These are phyloP conservation scores for Trametes elegans DNA, from an alignment of 768 basidiomycete species.

Conservation along the genomic window DNA sequence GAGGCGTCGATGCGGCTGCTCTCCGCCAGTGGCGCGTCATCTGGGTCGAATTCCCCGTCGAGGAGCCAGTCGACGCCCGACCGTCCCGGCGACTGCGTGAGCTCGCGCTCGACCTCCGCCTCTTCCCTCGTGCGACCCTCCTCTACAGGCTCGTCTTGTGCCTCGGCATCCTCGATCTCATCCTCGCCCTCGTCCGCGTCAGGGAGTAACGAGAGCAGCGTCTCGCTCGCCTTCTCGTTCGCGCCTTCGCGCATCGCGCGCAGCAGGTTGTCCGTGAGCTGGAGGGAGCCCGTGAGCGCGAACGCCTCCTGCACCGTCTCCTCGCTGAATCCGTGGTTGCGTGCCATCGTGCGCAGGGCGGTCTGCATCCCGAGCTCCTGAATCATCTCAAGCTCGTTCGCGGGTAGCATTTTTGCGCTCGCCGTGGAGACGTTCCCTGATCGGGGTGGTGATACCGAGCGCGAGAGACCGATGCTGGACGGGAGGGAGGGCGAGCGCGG, in stretches of 20 bases:
- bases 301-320: slow-evolving; percentile 42
- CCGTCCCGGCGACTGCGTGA: neutral
- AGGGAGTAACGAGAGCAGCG: neutral
- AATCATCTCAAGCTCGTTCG: slow-evolving; percentile 22
- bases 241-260: slow-evolving; percentile 38
- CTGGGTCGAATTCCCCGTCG: neutral
- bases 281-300: slow-evolving; percentile 32
- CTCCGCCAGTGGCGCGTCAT: slow-evolving; percentile 7
- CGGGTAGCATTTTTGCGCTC: slow-evolving; percentile 2
- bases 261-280: slow-evolving; percentile 39
- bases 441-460: slow-evolving; percentile 1
- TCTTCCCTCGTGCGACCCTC: neutral
- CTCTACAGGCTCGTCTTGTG: neutral
- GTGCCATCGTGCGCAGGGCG: slow-evolving; percentile 39
- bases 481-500: neutral
- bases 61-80: neutral
- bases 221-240: slow-evolving; percentile 23
- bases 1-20: slow-evolving; percentile 10
- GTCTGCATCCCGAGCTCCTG: slow-evolving; percentile 31
- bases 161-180: neutral
- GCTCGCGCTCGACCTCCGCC: slow-evolving; percentile 13
- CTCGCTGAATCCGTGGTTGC: slow-evolving; percentile 43
- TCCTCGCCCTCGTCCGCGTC: neutral
- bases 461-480: neutral
- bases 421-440: neutral